phyloP scores from a whole-genome alignment of 805 yeast genomes.

The Cyberlindnera americana region DNA sequence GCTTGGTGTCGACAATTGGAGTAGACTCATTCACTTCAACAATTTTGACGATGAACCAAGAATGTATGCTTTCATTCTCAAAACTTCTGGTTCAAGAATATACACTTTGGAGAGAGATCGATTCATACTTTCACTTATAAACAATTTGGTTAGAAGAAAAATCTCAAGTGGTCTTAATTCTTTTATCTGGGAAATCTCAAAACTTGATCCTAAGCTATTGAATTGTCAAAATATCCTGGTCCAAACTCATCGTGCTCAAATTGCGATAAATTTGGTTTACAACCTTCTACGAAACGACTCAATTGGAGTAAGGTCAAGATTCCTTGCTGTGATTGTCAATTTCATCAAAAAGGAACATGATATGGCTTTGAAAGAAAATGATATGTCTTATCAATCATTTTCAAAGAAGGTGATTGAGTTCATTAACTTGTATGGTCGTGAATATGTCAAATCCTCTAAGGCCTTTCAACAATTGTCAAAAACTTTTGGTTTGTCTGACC shows the following conservation, averaged over 20 bases:
- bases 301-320: slow-evolving; percentile 9
- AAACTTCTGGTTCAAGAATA: slow-evolving; percentile 14
- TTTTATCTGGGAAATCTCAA: slow-evolving; percentile 19
- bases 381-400: slow-evolving; percentile 11
- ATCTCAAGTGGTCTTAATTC: slow-evolving; percentile 16
- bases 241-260: slow-evolving; percentile 21
- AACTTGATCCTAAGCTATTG: slow-evolving; percentile 17
- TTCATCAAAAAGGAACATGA: slow-evolving; percentile 17
- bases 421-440: slow-evolving; percentile 16
- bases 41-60: slow-evolving; percentile 24
- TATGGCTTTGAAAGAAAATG: slow-evolving; percentile 1
- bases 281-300: slow-evolving; percentile 16
- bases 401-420: slow-evolving; percentile 18
- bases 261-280: slow-evolving; percentile 17
- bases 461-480: slow-evolving; percentile 16
- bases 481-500: slow-evolving; percentile 8
- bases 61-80: slow-evolving; percentile 20
- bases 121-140: slow-evolving; percentile 16
- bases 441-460: slow-evolving; percentile 12
- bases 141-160: slow-evolving; percentile 14
- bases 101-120: slow-evolving; percentile 19
- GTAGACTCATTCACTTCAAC: slow-evolving; percentile 21
- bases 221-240: slow-evolving; percentile 14
- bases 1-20: slow-evolving; percentile 23
- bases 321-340: slow-evolving; percentile 17